Evolutionary conservation across 768 basidiomycete genomes (phyloP), one percentile per base, ranked within the genome.

Genomic region (Glaciozyma antarctica): DNA sequence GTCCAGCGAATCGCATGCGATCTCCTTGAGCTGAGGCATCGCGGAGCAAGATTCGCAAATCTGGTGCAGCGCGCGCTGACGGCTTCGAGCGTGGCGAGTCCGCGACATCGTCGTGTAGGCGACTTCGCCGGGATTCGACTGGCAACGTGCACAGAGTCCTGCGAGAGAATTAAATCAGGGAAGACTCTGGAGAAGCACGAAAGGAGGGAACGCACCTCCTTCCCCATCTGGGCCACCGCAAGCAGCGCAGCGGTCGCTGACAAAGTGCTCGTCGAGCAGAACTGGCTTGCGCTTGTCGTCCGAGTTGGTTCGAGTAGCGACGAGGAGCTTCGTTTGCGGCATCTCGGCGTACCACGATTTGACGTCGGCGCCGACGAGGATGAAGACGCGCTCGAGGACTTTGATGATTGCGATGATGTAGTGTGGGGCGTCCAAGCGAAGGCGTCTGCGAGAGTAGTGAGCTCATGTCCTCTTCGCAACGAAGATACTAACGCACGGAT

Each of bases 341-440:
- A 9, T 88, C 82, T 74, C 84, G 85, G 86, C 81, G 73, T 84
- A 97, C 94, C 94, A 98, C 51, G 81, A 79, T 60, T 82, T 81
- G 32, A 94, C 85, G 74, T 95, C 87, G 13, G 87, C 90, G 21
- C 94, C 93, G 43, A 93, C 81, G 28, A 98, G 83, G 71, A 87
- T 90, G 80, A 98, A 90, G 53, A 99, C 83, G 54, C 95, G 83
- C 64, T 88, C 87, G 68, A 99, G 75, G 0, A 94, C 91, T 13
- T 90, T 90, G 52, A 98, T 90, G 54, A 98, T 80, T 21, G 92
- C 85, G 0, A 83, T 82, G 72, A 99, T 93, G 75, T 99, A 98
- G 75, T 97, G 95, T 16, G 80, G 75, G 7, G 85, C 86, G 72
- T 99, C 93, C n/a, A 97, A 81, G 24, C 84, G 66, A 4, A 61